Base-by-base conservation (phyloP, 208 protist genomes). In the Trypanosoma melophagium region DNA sequence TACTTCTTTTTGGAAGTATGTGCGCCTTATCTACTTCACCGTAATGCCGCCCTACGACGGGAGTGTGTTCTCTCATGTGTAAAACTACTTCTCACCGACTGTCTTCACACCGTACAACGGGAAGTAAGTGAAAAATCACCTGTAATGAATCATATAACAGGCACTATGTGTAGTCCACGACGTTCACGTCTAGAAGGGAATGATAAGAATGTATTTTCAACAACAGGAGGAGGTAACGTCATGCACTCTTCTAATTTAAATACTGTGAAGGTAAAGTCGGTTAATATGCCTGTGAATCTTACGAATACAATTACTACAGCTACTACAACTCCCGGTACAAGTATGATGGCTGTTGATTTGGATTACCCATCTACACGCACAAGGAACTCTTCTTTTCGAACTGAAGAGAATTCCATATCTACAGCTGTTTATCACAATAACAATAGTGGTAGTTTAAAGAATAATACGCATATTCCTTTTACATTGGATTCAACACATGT, bases 1-100 rank as follows among this genome's bases (percentile, higher is more conserved):
- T 64, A 73, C 24, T 86, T 89, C 60, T 89, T 89, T 58, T 41
- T 89, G 16, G 77, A 86, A 28, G 77, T 89, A 10, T 94, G 88
- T 74, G 64, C 80, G 44, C 84, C 84, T 22, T 94, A 94, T 56
- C 63, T 91, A 31, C 66, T 63, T 58, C 84, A 94, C 61, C 77
- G 71, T 7, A 76, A 94, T 52, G 62, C 77, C 0, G 66, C 74
- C 17, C 72, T 94, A 53, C 82, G 88, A 5, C 76, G 80, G 40
- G 79, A 74, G 60, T 86, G 82, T 66, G 79, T 94, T 41, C 72
- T 85, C 50, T 74, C 75, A 9, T 88, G 84, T 63, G 85, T 82
- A 31, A 60, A 69, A 21, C 74, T 87, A 53, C 71, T 87, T 16
- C 54, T 78, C 14, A 66, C 67, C 14, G 74, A 79, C 40, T 80